Evolutionary conservation across 2,329 filamentous ascomycete species (phyloP), one percentile per base, ranked within the genome.

Genomic region (Knoxdaviesia capensis): DNA sequence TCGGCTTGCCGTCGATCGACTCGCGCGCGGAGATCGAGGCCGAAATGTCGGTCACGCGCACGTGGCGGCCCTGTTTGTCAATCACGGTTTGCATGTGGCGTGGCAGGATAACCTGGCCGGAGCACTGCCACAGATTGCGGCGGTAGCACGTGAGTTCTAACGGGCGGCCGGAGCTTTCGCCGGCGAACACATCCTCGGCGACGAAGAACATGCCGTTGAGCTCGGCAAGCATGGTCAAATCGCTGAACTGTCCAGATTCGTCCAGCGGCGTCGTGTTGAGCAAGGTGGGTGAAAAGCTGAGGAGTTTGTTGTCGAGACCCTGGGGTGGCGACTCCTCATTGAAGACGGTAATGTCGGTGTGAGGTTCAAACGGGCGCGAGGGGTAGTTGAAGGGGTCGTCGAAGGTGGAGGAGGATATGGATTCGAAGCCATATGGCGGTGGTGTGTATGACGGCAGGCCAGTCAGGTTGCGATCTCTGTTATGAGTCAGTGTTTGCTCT

Each of bases 71-170:
- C 48, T 92, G 81, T 9, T 88, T 87, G 48, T 71, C 64, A 43
- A 73, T 55, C 3, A 20, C 3, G 29, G 41, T 43, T 10, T 41
- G 44, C 31, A 43, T 32, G n/a, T 40, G 38, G 20, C 44, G 44
- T 30, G 44, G 41, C 53, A 86, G 68, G 0, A 76, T 85, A 43
- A 96, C 73, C 41, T 81, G 82, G 34, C 88, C 88, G 0, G 85
- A 88, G 49, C 93, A 92, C 60, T 94, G 87, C 67, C 93, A 96
- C 39, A 96, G 66, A 53, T 96, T 96, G 41, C 88, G 74, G 37
- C 88, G 78, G 56, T 96, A 96, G 66, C 88, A 96, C 0, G 88
- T 96, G 55, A 96, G 62, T 60, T 96, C 88, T 41, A 80, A 69
- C 0, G 79, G 77, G 5, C 75, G 62, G 6, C 66, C 68, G 3